Evolutionary conservation across 2,329 filamentous ascomycete species (phyloP).

Genomic region (Leptoxyphium fumago): DNA sequence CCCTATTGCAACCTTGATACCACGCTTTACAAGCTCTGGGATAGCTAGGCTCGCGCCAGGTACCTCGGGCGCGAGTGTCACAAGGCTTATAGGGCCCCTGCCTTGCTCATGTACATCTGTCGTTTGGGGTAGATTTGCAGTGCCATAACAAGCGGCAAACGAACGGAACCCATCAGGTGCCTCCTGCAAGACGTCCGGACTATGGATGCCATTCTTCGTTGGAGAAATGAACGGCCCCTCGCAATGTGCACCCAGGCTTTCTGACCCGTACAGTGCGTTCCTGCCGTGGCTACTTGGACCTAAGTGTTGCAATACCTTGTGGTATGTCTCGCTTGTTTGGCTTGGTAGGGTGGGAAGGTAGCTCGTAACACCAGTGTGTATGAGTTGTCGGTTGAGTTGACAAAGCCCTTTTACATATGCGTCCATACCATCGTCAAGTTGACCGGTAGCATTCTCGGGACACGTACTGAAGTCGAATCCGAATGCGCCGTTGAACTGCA

Average conservation of each 20-base stretch:
- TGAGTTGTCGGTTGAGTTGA: constrained; percentile 54
- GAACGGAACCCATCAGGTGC: constrained; percentile 48
- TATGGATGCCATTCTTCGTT: constrained; percentile 77
- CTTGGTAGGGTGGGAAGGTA: constrained; percentile 79
- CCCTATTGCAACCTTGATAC: constrained; percentile 66
- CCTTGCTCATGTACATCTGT: constrained; percentile 9
- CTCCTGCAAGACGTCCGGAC: constrained; percentile 52
- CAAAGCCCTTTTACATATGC: constrained; percentile 60
- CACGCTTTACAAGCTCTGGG: constrained; percentile 45
- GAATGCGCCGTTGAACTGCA: constrained; percentile 82
- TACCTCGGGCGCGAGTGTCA: constrained; percentile 75
- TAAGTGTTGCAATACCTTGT: constrained; percentile 62
- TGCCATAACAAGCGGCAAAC: constrained; percentile 57
- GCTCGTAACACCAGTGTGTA: constrained; percentile 71
- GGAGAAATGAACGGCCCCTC: constrained; percentile 81
- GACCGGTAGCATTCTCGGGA: constrained; percentile 24
- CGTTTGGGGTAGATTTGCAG: constrained; percentile 43
- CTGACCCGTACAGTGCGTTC: constrained; percentile 53
- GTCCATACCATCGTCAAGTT: constrained; percentile 24
- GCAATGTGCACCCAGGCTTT: constrained; percentile 79
- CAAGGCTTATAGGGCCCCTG: constrained; percentile 49
- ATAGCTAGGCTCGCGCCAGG: constrained; percentile 50
- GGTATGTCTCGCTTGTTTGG: constrained; percentile 67
- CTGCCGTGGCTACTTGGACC: constrained; percentile 52
- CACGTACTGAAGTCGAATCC: constrained; percentile 83